Evolutionary conservation across 2,329 filamentous ascomycete species (phyloP), one percentile per base, ranked within the genome.

Genomic region (Fusarium transvaalense): DNA sequence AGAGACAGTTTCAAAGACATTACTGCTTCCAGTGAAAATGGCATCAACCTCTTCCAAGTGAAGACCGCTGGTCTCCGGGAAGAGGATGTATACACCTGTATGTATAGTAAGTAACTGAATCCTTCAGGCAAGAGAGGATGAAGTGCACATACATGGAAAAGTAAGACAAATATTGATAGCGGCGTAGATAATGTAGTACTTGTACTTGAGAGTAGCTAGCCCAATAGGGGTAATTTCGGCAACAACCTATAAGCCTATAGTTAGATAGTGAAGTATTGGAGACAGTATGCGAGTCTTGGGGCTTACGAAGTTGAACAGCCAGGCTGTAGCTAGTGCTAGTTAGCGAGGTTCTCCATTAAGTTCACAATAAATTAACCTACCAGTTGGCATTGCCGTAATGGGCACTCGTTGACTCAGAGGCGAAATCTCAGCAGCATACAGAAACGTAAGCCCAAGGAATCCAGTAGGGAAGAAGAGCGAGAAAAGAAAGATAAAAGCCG

Each of bases 361-460:
- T 17, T 10, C 0, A 10, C 5, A 8, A 8, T 32, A 5, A 12
- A 13, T 45, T 0, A 5, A 27, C 38, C 0, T 55, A 58, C 56
- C 56, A 25, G 48, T 58, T 10, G 56, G 55, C 56, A 58, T 58
- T 3, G 56, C 48, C 3, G 56, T 58, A 21, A 45, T 58, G 6
- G 56, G 56, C 27, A 58, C 56, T 14, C 56, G 31, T 27, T 58
- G 48, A 1, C 56, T 58, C 5, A 58, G 56, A 1, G 56, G 48
- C 4, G 48, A 58, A 0, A 58, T 58, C 56, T 58, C 56, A 5
- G 56, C 56, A n/a, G 56, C 56, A 45, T 55, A 55, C 10, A 58
- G 6, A 14, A 58, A 55, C 0, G 56, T 58, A 27, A 58, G 56
- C 5, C 56, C 56, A 14, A 55, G 48, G 5, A 58, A 58, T 0